Base-by-base conservation (phyloP, 805 yeast genomes). In the Candida piceae region DNA sequence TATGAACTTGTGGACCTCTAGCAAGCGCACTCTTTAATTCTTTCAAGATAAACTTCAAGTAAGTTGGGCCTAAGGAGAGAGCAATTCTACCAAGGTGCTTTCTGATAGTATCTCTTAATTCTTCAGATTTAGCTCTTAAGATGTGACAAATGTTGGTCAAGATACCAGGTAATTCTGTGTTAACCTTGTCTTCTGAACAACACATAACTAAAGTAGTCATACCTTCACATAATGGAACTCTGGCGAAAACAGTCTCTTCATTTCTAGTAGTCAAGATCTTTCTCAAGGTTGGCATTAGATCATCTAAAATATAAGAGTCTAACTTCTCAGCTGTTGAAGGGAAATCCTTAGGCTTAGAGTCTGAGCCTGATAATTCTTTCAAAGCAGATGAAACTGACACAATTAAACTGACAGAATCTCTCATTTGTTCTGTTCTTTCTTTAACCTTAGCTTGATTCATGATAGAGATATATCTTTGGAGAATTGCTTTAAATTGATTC, bases 1-100 rank as follows among this genome's bases (percentile, higher is more conserved):
- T 87, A 61, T 93, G 98, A 36, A 88, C 75, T 56, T 93, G 97
- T 11, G 96, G 85, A 18, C 98, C 98, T 53, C 94, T 70, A 5
- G 81, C 72, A 36, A 90, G 67, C 0, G 97, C 94, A 15, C 81
- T 62, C 45, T 74, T 78, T 51, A 93, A 69, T 55, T 93, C 97
- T 40, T 74, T 74, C 17, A 93, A 62, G 33, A 93, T 74, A 53
- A 88, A 87, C 38, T 72, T 69, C 41, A 90, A 63, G 55, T 88
- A 88, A 16, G 62, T 58, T 0, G 95, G 69, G 1, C 97, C 97
- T 23, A 90, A 67, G 21, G 74, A 64, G 1, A 61, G 50, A 2
- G 84, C 69, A 32, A 88, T 77, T 44, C 72, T 74, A 17, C 85
- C 78, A 35, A 93, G 64, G 15, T 82, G 76, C 42, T 79, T 81